Conservation (phyloP, 2,329 filamentous ascomycete species). For the Monilinia aucupariae region DNA sequence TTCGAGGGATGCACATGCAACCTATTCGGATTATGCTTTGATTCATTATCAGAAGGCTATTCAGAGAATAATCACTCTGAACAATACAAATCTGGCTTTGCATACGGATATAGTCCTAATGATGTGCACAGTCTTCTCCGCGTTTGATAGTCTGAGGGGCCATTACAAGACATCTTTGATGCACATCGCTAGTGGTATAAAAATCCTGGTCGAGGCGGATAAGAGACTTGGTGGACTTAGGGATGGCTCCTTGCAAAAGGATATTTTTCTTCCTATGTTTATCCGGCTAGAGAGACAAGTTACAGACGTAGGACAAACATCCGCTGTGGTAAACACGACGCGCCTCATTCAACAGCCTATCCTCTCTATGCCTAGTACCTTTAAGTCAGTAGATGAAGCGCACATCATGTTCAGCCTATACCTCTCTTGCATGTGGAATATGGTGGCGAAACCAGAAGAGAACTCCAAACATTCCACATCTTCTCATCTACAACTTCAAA, state of each 20-base stretch:
- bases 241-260: not conserved
- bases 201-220: not conserved
- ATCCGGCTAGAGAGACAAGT: conserved; percentile 7
- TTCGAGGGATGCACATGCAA: not conserved
- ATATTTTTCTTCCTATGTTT: conserved; percentile 11
- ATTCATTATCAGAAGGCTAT: conserved; percentile 6
- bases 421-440: not conserved
- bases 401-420: not conserved
- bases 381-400: conserved; percentile 9
- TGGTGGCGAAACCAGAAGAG: not conserved
- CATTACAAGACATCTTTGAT: conserved; percentile 3
- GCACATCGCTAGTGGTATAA: conserved; percentile 9
- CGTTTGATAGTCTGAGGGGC: conserved; percentile 4
- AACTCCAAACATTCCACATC: not conserved
- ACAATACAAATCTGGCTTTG: not conserved
- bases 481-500: not conserved
- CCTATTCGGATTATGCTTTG: conserved; percentile 5
- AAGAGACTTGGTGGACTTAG: not conserved
- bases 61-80: not conserved
- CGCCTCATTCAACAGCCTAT: not conserved
- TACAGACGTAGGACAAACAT: not conserved
- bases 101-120: conserved; percentile 1
- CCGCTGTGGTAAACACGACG: not conserved
- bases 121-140: conserved; percentile 7
- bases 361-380: not conserved